Base-by-base conservation (phyloP, 306 rosid species). In the Cicer chorassanicum region DNA sequence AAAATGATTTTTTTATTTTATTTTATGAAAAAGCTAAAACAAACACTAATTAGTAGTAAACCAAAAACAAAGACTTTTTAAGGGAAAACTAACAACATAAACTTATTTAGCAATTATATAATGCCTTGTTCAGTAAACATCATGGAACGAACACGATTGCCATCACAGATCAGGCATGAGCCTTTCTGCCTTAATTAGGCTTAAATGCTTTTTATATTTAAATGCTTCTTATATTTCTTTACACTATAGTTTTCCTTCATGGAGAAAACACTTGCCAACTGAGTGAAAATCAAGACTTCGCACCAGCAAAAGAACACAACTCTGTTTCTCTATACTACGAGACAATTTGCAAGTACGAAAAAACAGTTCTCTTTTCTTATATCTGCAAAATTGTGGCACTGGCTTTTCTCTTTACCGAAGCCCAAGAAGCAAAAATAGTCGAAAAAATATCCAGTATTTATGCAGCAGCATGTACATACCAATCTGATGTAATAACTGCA, bases 401-500 rank as follows among this genome's bases (percentile, higher is more conserved):
- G 11, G 36, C 10, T 76, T 64, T 44, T 45, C 36, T 34, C 74
- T 65, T 64, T 9, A 50, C 12, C 53, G 29, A 81, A 60, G 50
- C 24, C 49, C 45, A 80, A 69, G 12, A 57, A 42, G 62, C 21
- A 48, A 68, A 75, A 14, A n/a, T 60, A 46, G 44, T 40, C 34
- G 44, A 65, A 56, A 75, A 60, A 54, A 34, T 39, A 73, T 39
- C 15, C 9, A 54, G 71, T 74, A 39, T 44, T 18, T 18, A 40
- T 36, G 70, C 57, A 69, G 57, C 14, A 74, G 70, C 79, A 65
- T 45, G 77, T 42, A 48, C 83, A 59, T 88, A 93, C 98, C 98
- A 78, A 93, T 93, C 82, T 93, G 98, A 81, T 83, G 96, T 80
- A 93, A 78, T 63, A 78, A 59, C 77, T 74, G 94, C 86, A 87